Base-by-base conservation (phyloP, 305 asterid species). In the Lippia alba region DNA sequence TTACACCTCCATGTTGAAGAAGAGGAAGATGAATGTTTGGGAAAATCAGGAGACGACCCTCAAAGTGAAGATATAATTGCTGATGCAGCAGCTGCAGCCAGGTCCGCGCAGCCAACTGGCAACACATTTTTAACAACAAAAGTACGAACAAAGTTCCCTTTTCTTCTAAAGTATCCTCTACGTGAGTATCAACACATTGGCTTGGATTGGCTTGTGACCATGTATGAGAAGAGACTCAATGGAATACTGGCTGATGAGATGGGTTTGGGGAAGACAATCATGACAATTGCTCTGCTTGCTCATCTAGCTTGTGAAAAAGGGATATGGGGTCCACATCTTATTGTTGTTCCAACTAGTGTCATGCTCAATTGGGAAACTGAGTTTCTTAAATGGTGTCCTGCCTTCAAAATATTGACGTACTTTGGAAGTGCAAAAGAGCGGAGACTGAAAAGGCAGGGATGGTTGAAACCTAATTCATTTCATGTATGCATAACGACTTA, bases 311-410 rank as follows among this genome's bases (percentile, higher is more conserved):
- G 91, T 74, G 98, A 92, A 74, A 95, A 89, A 74, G 99, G 99
- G 71, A 90, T 95, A 55, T 95, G 99, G 99, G 99, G 96, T 53
- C 98, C 98, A 58, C 99, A 95, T 86, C 96, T 95, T 74, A 95
- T 95, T 80, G 99, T 95, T 56, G 99, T 95, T 66, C 99, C 99
- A 34, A 95, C 99, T 50, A 95, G 99, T 76, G 99, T 95, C 80
- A 90, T 95, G 99, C 98, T 95, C 75, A 95, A 95, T 84, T 95
- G 99, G 99, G 98, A 95, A 80, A 95, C 99, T 2, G 99, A 95
- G 84, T 92, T 95, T 83, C 97, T 95, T 17, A 95, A 89, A 71
- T 95, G 99, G 99, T 92, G 98, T 79, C 99, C 99, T 50, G 99
- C 99, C 75, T 92, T 95, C 83, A 95, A 95, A 85, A 92, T 95